These are phyloP conservation scores for Syzygium aqueum DNA, from an alignment of 345 rosid genomes.

Conservation along the genomic window DNA sequence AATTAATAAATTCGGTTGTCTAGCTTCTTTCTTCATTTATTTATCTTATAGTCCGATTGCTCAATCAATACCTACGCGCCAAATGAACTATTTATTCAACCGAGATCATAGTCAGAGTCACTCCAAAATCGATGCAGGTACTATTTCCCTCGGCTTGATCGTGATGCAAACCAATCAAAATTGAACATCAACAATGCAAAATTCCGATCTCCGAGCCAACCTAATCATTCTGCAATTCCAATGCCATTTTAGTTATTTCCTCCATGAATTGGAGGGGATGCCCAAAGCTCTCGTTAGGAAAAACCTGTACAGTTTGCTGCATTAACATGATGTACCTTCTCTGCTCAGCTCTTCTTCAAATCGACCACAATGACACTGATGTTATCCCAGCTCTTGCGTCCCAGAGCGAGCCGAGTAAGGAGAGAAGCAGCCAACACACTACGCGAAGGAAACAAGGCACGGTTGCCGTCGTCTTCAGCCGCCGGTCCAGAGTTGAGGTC, in stretches of 20 bases:
- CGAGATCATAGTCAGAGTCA: neutral
- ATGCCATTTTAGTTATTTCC: neutral
- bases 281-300: neutral
- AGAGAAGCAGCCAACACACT: slow-evolving; percentile 54
- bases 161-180: neutral
- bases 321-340: neutral
- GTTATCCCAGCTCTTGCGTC: slow-evolving; percentile 60
- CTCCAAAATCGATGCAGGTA: neutral
- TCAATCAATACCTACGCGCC: neutral
- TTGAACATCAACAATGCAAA: neutral
- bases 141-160: neutral
- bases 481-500: slow-evolving; percentile 4
- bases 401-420: slow-evolving; percentile 70
- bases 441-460: slow-evolving; percentile 30
- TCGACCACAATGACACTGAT: slow-evolving; percentile 71
- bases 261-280: neutral
- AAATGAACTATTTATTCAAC: neutral
- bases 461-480: slow-evolving; percentile 13
- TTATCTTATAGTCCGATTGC: neutral
- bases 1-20: neutral
- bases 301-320: neutral
- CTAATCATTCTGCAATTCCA: neutral
- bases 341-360: slow-evolving; percentile 25
- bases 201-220: neutral
- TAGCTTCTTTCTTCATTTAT: neutral